Evolutionary conservation across 345 rosid species (phyloP).

Genomic region (Hibiscus tridactylites): DNA sequence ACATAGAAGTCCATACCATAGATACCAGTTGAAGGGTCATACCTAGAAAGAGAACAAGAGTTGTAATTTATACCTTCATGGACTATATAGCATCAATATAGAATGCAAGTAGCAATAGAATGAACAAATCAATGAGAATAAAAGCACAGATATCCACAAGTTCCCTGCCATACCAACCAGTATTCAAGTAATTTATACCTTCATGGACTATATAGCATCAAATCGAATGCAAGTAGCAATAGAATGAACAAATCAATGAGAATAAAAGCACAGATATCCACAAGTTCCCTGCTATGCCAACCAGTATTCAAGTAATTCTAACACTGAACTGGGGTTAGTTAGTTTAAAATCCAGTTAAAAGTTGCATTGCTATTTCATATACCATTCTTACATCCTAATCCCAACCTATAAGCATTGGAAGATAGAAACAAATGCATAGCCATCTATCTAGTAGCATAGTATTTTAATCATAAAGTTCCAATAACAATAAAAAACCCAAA

Average conservation of each 20-base stretch:
- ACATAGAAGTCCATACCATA: slow-evolving; percentile 72
- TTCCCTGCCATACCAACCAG: background rate
- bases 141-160: background rate
- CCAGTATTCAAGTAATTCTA: background rate
- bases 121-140: background rate
- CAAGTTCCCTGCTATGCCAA: background rate
- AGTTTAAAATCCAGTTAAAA: background rate
- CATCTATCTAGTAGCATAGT: background rate
- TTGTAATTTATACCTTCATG: background rate
- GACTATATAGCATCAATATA: background rate
- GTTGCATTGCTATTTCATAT: no score
- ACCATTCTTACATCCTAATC: no score
- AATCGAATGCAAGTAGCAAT: background rate
- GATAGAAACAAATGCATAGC: background rate
- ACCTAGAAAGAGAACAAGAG: slow-evolving; percentile 23
- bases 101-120: background rate
- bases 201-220: background rate
- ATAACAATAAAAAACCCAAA: background rate
- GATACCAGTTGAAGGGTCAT: slow-evolving; percentile 68
- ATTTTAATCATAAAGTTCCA: background rate
- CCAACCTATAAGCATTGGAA: background rate
- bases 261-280: background rate
- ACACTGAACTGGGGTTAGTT: background rate
- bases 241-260: background rate
- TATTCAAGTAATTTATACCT: background rate